phyloP scores from a whole-genome alignment of 2,329 filamentous ascomycete species.

The Epichloe hybrida region DNA sequence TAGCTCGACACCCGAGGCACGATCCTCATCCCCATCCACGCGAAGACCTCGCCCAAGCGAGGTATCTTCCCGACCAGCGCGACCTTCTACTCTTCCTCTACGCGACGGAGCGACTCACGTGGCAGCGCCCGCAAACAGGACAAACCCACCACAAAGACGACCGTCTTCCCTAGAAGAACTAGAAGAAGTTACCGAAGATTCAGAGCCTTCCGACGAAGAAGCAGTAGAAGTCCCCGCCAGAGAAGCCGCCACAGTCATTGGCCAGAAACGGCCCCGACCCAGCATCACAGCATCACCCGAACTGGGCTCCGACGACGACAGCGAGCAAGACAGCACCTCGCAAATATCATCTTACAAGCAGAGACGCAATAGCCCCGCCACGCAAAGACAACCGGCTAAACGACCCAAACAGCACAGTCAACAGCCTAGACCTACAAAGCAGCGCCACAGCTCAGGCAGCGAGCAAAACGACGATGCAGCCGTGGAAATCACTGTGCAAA shows the following conservation, averaged over 20 bases:
- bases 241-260: slow-evolving; percentile 29
- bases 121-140: neutral
- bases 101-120: neutral
- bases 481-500: slow-evolving; percentile 46
- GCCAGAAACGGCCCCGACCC: slow-evolving; percentile 29
- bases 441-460: slow-evolving; percentile 11
- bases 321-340: slow-evolving; percentile 7
- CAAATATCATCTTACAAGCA: neutral
- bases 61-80: slow-evolving; percentile 3
- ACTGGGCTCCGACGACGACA: slow-evolving; percentile 23
- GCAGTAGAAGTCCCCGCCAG: slow-evolving; percentile 30
- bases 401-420: slow-evolving; percentile 3
- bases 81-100: neutral
- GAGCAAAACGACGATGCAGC: slow-evolving; percentile 14
- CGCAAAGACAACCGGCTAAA: slow-evolving; percentile 24
- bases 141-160: neutral
- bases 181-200: neutral
- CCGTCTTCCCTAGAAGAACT: neutral
- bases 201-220: slow-evolving; percentile 15
- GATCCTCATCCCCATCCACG: slow-evolving; percentile 29
- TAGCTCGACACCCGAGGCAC: slow-evolving; percentile 3
- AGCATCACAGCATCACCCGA: slow-evolving; percentile 27
- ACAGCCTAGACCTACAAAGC: slow-evolving; percentile 10
- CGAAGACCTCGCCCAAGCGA: slow-evolving; percentile 26
- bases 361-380: slow-evolving; percentile 25